Conservation (phyloP, 2,329 filamentous ascomycete genomes). For the Reticulascus tulasneorum region DNA sequence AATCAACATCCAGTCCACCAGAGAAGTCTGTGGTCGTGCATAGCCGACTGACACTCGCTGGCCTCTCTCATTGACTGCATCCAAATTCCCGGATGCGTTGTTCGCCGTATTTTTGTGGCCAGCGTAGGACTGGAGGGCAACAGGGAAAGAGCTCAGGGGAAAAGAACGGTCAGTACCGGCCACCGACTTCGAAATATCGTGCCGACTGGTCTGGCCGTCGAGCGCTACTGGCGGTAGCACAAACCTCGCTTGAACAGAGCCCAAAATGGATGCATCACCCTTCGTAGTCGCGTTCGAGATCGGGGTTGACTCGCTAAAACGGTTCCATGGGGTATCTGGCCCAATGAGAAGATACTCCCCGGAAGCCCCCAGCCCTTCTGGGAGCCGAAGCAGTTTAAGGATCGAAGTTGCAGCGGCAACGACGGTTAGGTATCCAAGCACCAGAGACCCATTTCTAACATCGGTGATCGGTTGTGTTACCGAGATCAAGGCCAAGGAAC, state of each 20-base stretch:
- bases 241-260: conserved; percentile 48
- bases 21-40: conserved; percentile 60
- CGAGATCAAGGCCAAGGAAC: conserved; percentile 71
- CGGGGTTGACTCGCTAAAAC: conserved; percentile 44
- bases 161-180: conserved; percentile 47
- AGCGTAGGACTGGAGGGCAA: conserved; percentile 57
- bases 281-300: conserved; percentile 44
- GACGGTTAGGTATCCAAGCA: conserved; percentile 81
- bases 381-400: conserved; percentile 55
- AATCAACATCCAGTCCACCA: conserved; percentile 80
- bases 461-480: conserved; percentile 76
- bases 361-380: conserved; percentile 66
- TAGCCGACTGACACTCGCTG: conserved; percentile 73
- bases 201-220: conserved; percentile 40
- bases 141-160: conserved; percentile 56
- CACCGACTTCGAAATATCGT: conserved; percentile 39
- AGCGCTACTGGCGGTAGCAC: conserved; percentile 52
- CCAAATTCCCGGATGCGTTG: conserved; percentile 65
- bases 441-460: conserved; percentile 54
- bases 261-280: conserved; percentile 34
- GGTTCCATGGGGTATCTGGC: conserved; percentile 62
- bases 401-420: conserved; percentile 67
- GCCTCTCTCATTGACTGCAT: conserved; percentile 69
- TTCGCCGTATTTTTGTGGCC: conserved; percentile 47
- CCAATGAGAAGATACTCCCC: conserved; percentile 70